Base-by-base conservation (phyloP, 2,329 filamentous ascomycete species). In the Penicillium brasilianum region DNA sequence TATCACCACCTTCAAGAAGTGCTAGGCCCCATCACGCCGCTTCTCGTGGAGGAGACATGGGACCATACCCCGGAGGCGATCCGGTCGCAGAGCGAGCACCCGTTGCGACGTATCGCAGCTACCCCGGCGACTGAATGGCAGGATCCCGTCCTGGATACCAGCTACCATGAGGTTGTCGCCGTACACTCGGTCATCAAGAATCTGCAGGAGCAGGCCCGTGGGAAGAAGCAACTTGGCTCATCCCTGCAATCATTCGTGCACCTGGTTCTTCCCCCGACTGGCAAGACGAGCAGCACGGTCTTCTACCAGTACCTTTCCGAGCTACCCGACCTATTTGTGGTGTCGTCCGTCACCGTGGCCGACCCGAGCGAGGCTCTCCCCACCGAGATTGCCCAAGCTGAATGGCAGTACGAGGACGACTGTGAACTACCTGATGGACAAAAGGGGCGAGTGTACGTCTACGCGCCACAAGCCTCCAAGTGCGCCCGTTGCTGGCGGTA, bases 401-500 rank as follows among this genome's bases (percentile, higher is more conserved):
- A 76, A 44, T 83, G 80, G 82, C 74, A 74, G 14, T 81, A 81
- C 60, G 70, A 74, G 46, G 74, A 75, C 13, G 72, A 76, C n/a
- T 78, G 83, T 50, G 74, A 79, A 44, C 64, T 80, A 0, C 68
- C 69, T 0, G 69, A 67, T 58, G 76, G 73, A 16, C 60, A 65
- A 6, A 71, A 69, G 55, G 78, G 76, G 2, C 72, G 59, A 2
- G 77, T 75, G 4, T 72, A 77, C 70, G 75, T 81, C 20, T 80
- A 81, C 64, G 74, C 83, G 10, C 83, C 88, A 0, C 74, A 75
- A 14, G 76, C 79, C 13, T 78, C 83, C 50, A 99, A 98, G 76
- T 99, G 95, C 74, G 83, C 86, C 0, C 84, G 95, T 54, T 99
- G 95, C 78, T 99, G 95, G 95, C 87, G 90, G 63, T 96, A 92